Evolutionary conservation across 331 rosid species (phyloP), one percentile per base, ranked within the genome.

Genomic region (Pyracantha coccinea): DNA sequence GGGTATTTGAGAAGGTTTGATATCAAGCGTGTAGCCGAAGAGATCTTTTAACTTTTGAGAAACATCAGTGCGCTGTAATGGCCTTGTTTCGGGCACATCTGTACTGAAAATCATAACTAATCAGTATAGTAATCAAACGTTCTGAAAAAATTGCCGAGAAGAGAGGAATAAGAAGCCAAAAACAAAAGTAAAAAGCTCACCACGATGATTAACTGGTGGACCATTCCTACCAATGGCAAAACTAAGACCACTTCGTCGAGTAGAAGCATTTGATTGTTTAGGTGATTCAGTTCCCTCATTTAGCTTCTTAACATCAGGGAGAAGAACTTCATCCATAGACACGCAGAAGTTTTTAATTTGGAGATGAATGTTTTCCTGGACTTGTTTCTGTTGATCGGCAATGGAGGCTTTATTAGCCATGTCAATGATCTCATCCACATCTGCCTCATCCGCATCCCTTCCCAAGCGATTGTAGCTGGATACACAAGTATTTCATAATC

Each of bases 391-490:
- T 86, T 94, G 97, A 83, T 88, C 95, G 75, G 75, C 76, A 77
- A 87, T 65, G 66, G 95, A 75, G 78, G 93, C 88, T 82, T 80
- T 90, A 85, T 78, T 63, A 25, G 99, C 89, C 87, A 89, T 76
- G 74, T 89, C 88, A 81, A 90, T 87, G 64, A 92, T 86, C 87
- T 86, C 85, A 21, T 92, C 93, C 1, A 85, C 88, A 61, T 84
- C 89, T 16, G 84, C 86, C 79, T 90, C 93, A 15, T 77, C 89
- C 68, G 88, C 93, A 64, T 76, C 66, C 81, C 74, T 83, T 76
- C 96, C 99, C 88, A 92, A 83, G 25, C 78, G 86, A 61, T 88
- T 88, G 83, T 88, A 92, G 86, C 99, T 92, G 85, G 83, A 73
- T 58, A 54, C 8, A 73, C 15, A 38, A 38, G 45, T 0, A 10